A percentile compares a stretch with the other conserved stretches of the same genome.
These are phyloP conservation scores for Clarireedia monteithiana DNA, from an alignment of 2,329 filamentous ascomycete species.

Conservation along the genomic window DNA sequence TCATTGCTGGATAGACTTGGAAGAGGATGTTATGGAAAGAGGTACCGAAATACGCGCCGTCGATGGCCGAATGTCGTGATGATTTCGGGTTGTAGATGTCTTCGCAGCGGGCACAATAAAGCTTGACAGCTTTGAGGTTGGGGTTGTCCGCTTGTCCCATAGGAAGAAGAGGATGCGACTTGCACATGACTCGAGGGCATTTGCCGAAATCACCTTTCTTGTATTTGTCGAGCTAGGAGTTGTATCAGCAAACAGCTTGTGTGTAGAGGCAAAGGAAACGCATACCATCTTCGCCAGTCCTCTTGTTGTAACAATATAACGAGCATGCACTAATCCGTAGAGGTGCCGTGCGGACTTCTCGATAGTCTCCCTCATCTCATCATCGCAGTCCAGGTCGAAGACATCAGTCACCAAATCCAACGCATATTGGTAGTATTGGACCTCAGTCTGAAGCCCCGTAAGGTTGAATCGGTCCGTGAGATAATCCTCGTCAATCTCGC, in stretches of 20 bases:
- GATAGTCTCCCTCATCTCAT: constrained; percentile 96
- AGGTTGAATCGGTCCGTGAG: constrained; percentile 97
- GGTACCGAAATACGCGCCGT: constrained; percentile 96
- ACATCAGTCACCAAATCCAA: constrained; percentile 96
- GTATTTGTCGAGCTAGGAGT: constrained; percentile 83
- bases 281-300: constrained; percentile 92
- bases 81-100: constrained; percentile 99
- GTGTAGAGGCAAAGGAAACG: constrained; percentile 3
- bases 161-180: constrained; percentile 84
- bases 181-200: constrained; percentile 92
- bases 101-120: constrained; percentile 96
- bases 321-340: constrained; percentile 90
- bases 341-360: constrained; percentile 95
- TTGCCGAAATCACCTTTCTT: constrained; percentile 98
- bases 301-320: constrained; percentile 93
- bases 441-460: constrained; percentile 92
- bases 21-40: constrained; percentile 99
- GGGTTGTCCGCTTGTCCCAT: constrained; percentile 90
- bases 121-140: constrained; percentile 83
- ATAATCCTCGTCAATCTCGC: constrained; percentile 99
- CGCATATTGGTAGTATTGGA: constrained; percentile 98
- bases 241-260: constrained; percentile 12
- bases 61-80: constrained; percentile 86
- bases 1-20: constrained; percentile 89
- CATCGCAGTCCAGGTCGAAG: constrained; percentile 96